These are phyloP conservation scores for Triticum aestivum DNA, from an alignment of 176 grass and related monocot species.

Conservation along the genomic window IWGSC_CS_RefSeq_v2.1 NC_057811.1:210940239-210940738, in stretches of 20 bases:
- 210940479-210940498: slow-evolving; percentile 89
- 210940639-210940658: slow-evolving; percentile 96
- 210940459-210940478: slow-evolving; percentile 98
- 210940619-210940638: slow-evolving; percentile 80
- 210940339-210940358: slow-evolving; percentile 99
- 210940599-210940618: slow-evolving; percentile 2
- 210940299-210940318: slow-evolving; percentile 86
- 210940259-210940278: slow-evolving; percentile 10
- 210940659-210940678: slow-evolving; percentile 96
- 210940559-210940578: slow-evolving; percentile 7
- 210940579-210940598: background rate
- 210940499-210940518: slow-evolving; percentile 92
- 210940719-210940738: slow-evolving; percentile 20
- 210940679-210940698: slow-evolving; percentile 87
- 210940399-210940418: slow-evolving; percentile 3
- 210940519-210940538: slow-evolving; percentile 87
- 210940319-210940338: slow-evolving; percentile 88
- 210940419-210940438: background rate
- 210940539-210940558: slow-evolving; percentile 83
- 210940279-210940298: slow-evolving; percentile 77
- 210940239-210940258: slow-evolving; percentile 14
- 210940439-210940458: background rate
- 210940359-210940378: slow-evolving; percentile 59
- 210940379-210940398: slow-evolving; percentile 9
- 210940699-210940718: slow-evolving; percentile 39